Evolutionary conservation across 345 rosid species (phyloP).

Genomic region (Reutealis trisperma): DNA sequence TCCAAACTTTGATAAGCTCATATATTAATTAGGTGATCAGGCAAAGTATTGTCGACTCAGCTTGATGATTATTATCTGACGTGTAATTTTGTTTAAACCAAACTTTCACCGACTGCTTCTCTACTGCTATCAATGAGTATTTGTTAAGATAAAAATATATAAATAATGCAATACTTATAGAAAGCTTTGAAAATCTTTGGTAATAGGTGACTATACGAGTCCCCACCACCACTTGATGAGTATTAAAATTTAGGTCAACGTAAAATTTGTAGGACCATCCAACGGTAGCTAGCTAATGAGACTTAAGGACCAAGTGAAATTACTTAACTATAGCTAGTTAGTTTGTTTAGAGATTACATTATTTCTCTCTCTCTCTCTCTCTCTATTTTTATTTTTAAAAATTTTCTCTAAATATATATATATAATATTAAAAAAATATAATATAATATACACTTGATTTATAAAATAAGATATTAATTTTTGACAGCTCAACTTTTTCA

Average conservation of each 20-base stretch:
- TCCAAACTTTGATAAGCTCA: constrained; percentile 36
- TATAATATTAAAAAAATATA: no score
- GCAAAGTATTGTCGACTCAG: constrained; percentile 19
- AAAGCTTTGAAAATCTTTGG: not conserved
- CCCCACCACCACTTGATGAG: constrained; percentile 6
- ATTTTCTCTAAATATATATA: no score
- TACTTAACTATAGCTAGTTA: not conserved
- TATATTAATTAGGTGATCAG: constrained; percentile 19
- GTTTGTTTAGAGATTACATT: not conserved
- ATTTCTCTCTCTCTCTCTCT: not conserved
- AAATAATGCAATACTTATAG: no score
- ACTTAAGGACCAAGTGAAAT: constrained; percentile 3
- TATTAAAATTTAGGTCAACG: not conserved
- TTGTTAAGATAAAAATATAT: no score
- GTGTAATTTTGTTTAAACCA: constrained; percentile 14
- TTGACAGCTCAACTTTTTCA: constrained; percentile 40
- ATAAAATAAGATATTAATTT: not conserved
- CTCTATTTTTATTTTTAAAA: no score
- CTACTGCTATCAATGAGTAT: not conserved
- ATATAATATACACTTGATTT: not conserved
- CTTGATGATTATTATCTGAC: constrained; percentile 23
- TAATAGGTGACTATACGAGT: not conserved
- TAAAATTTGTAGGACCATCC: constrained; percentile 16
- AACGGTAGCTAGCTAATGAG: not conserved
- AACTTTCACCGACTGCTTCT: constrained; percentile 12